Conservation (phyloP, 2,329 filamentous ascomycete species). For the Chaetomiaceae sp. region DNA sequence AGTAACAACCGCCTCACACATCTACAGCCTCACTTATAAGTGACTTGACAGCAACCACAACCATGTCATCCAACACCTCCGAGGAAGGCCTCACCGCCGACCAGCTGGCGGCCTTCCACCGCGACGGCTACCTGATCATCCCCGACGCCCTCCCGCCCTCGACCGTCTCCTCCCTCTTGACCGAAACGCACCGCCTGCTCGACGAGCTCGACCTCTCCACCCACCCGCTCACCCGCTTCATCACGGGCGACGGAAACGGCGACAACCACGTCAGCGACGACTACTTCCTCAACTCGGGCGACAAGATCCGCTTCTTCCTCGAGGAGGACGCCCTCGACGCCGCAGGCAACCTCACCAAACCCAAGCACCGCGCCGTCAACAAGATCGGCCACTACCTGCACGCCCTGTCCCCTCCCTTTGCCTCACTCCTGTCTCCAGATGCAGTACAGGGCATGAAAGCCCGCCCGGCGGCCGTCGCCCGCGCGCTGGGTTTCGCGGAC, state of each 20-base stretch:
- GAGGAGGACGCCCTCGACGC: constrained; percentile 84
- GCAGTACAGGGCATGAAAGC: constrained; percentile 34
- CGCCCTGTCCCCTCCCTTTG: constrained; percentile 62
- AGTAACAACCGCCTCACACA: not conserved
- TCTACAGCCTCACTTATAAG: not conserved
- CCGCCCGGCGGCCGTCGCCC: constrained; percentile 58
- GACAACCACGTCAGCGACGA: constrained; percentile 80
- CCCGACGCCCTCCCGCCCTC: constrained; percentile 65
- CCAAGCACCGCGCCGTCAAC: constrained; percentile 83
- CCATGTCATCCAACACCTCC: not conserved
- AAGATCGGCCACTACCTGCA: constrained; percentile 81
- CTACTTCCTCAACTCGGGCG: constrained; percentile 86
- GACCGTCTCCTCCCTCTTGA: constrained; percentile 64
- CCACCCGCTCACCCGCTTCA: constrained; percentile 92
- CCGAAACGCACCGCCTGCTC: constrained; percentile 71
- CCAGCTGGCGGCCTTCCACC: constrained; percentile 68
- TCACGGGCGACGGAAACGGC: constrained; percentile 66
- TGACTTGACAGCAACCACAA: not conserved
- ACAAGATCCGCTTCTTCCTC: constrained; percentile 96
- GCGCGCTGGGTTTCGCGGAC: constrained; percentile 67
- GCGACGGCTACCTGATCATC: constrained; percentile 87
- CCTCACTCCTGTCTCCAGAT: constrained; percentile 45
- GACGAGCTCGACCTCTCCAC: constrained; percentile 69
- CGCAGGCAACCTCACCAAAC: constrained; percentile 62
- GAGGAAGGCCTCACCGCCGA: constrained; percentile 59